A percentile compares a stretch with the other conserved stretches of the same genome.
Evolutionary conservation across 2,329 filamentous ascomycete species (phyloP).

Genomic region (Alternaria sp.): DNA sequence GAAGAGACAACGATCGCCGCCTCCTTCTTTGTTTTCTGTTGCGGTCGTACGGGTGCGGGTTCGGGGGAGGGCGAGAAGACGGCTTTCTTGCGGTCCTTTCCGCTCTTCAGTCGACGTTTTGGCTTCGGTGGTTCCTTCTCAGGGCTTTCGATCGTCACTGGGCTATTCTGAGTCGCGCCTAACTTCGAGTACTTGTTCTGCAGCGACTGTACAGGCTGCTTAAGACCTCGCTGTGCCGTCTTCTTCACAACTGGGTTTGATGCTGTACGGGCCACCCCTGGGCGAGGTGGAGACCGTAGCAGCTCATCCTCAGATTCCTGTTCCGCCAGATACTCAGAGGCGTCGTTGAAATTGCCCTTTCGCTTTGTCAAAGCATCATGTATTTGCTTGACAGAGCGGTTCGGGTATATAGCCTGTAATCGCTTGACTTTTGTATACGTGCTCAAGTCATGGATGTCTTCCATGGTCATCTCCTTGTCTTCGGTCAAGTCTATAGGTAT

Average conservation of each 20-base stretch:
- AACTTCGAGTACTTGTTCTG: slow-evolving; percentile 59
- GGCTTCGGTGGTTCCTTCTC: slow-evolving; percentile 28
- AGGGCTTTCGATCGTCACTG: slow-evolving; percentile 20
- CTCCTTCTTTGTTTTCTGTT: slow-evolving; percentile 19
- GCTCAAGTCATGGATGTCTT: slow-evolving; percentile 53
- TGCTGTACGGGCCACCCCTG: slow-evolving; percentile 26
- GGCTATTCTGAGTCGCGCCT: slow-evolving; percentile 22
- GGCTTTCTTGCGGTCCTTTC: slow-evolving; percentile 42
- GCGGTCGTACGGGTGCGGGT: slow-evolving; percentile 23
- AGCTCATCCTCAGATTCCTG: slow-evolving; percentile 46
- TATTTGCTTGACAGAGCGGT: slow-evolving; percentile 55
- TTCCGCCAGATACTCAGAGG: slow-evolving; percentile 41
- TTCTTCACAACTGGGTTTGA: slow-evolving; percentile 47
- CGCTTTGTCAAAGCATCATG: slow-evolving; percentile 58
- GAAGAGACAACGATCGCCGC: slow-evolving; percentile 25
- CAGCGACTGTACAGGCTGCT: slow-evolving; percentile 61
- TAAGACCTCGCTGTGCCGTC: slow-evolving; percentile 62
- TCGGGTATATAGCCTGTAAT: slow-evolving; percentile 57
- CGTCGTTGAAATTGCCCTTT: slow-evolving; percentile 62
- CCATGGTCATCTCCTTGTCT: slow-evolving; percentile 25
- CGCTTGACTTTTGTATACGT: slow-evolving; percentile 59
- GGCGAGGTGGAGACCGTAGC: slow-evolving; percentile 31
- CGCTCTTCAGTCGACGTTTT: slow-evolving; percentile 57
- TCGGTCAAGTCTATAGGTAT: slow-evolving; percentile 38
- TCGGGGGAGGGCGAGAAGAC: slow-evolving; percentile 31